Base-by-base conservation (phyloP, 306 rosid species). In the Herpetospermum pedunculosum region DNA sequence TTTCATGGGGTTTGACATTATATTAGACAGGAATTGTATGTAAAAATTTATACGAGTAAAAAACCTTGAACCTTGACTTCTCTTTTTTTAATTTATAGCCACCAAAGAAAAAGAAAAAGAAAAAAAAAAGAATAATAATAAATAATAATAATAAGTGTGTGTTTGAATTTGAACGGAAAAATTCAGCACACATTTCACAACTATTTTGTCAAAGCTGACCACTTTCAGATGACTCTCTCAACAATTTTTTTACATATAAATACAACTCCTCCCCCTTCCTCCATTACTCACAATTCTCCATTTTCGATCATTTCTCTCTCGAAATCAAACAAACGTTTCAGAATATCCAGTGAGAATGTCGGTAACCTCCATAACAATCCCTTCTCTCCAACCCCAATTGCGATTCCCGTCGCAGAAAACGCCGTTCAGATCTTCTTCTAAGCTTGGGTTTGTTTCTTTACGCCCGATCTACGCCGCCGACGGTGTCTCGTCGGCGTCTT, bases 391-490 rank as follows among this genome's bases (percentile, higher is more conserved):
- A 8, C 57, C 57, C 8, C 57, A 28, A 0, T 3, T 15, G 8
- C 74, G 19, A 16, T 69, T 44, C 8, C 74, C 25, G 12, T 69
- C 57, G 13, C 38, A 23, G 11, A 40, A 53, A 12, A 2, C 25
- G 25, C 8, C 63, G 15, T 4, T 12, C 1, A 73, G 44, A 26
- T 14, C 23, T 21, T 19, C 8, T 52, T 73, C 50, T 5, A 73
- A 9, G 2, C 4, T 35, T 4, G 14, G 67, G n/a, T 13, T 54
- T 15, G 25, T n/a, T 71, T 50, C 62, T 11, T 0, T 19, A 54
- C 47, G 48, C 3, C 65, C 23, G 3, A 53, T 73, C 65, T 26
- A 10, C 16, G 74, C 74, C 10, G 57, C 92, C 0, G 94, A 89
- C 1, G 78, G 43, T 10, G 83, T 48, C 2, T 48, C 57, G 3